phyloP scores from a whole-genome alignment of 208 protist species.

The Trypanosoma boissoni region DNA sequence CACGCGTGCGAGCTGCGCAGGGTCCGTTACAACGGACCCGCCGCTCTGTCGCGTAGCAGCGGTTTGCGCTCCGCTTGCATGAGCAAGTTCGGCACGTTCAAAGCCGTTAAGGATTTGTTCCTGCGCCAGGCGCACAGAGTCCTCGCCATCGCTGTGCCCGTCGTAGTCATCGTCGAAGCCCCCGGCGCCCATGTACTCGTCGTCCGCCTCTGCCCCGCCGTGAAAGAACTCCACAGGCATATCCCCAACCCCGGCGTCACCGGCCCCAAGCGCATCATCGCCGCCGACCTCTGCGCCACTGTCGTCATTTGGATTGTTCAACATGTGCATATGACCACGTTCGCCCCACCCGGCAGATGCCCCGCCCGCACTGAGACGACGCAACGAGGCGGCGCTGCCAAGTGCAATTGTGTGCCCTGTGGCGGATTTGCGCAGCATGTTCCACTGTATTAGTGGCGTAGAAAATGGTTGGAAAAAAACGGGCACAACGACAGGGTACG shows the following conservation, averaged over 20 bases:
- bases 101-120: slow-evolving; percentile 21
- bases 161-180: slow-evolving; percentile 43
- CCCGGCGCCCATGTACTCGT: slow-evolving; percentile 31
- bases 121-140: slow-evolving; percentile 29
- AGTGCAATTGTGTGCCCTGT: slow-evolving; percentile 31
- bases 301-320: background rate
- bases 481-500: slow-evolving; percentile 51
- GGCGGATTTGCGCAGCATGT: slow-evolving; percentile 80
- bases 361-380: slow-evolving; percentile 17
- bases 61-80: slow-evolving; percentile 10
- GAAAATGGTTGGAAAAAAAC: slow-evolving; percentile 82
- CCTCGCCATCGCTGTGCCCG: slow-evolving; percentile 32
- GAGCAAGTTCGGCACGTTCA: slow-evolving; percentile 20
- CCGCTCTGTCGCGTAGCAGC: background rate
- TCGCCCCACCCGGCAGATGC: slow-evolving; percentile 1
- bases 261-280: too few species aligned
- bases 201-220: slow-evolving; percentile 53
- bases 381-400: slow-evolving; percentile 18
- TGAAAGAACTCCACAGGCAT: slow-evolving; percentile 85
- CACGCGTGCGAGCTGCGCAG: slow-evolving; percentile 37
- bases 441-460: slow-evolving; percentile 68
- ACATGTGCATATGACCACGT: background rate
- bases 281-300: slow-evolving; percentile 5
- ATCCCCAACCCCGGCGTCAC: slow-evolving; percentile 26
- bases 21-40: slow-evolving; percentile 19